phyloP scores from a whole-genome alignment of 345 rosid genomes.

The Aurinia saxatilis region DNA sequence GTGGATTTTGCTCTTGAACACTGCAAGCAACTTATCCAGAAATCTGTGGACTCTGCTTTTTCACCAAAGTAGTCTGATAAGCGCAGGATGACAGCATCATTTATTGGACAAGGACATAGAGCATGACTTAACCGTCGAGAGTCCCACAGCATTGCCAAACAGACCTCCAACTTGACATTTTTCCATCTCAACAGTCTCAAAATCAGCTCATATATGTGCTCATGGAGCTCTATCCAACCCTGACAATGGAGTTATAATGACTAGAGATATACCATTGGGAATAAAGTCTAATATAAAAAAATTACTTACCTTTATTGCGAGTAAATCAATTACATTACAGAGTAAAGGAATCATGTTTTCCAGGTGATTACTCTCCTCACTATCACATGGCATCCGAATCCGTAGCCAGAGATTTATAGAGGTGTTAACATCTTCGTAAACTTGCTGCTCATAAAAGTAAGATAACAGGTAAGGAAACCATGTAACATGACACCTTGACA shows the following conservation, averaged over 20 bases:
- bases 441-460: constrained; percentile 31
- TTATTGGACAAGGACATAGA: constrained; percentile 67
- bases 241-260: constrained; percentile 21
- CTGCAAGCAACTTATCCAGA: constrained; percentile 63
- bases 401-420: constrained; percentile 50
- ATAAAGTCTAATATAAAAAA: not conserved
- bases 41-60: constrained; percentile 37
- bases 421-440: constrained; percentile 40
- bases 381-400: constrained; percentile 31
- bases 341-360: constrained; percentile 38
- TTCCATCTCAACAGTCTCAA: constrained; percentile 37
- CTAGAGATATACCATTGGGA: not conserved
- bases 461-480: not conserved
- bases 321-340: constrained; percentile 46
- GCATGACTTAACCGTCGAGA: constrained; percentile 82
- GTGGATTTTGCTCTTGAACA: constrained; percentile 45
- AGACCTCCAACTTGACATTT: constrained; percentile 42
- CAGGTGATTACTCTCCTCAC: constrained; percentile 15
- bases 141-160: constrained; percentile 61
- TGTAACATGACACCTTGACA: not conserved
- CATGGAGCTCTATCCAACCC: constrained; percentile 44
- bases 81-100: constrained; percentile 40
- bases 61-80: constrained; percentile 49
- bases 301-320: constrained; percentile 49
- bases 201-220: constrained; percentile 38